A percentile compares a stretch with the other conserved stretches of the same genome.
These are phyloP conservation scores for Hyaloscypha bicolor DNA, from an alignment of 495 filamentous ascomycete species.

Conservation along the genomic window DNA sequence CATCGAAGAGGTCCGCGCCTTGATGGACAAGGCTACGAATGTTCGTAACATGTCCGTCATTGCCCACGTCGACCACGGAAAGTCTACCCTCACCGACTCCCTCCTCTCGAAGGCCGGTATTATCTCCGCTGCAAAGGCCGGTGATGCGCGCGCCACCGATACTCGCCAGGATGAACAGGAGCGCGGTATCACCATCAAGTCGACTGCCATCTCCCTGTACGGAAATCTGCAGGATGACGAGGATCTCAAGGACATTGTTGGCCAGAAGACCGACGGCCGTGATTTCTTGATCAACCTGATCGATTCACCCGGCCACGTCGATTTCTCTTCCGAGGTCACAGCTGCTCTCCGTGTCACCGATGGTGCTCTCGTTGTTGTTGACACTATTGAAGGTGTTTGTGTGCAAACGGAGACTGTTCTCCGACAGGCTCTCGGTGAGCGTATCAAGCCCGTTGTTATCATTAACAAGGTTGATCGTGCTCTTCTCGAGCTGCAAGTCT, in stretches of 20 bases:
- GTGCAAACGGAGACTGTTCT: conserved; percentile 99
- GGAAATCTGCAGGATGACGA: conserved; percentile 78
- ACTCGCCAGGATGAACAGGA: conserved; percentile 98
- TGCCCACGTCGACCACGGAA: conserved; percentile 99
- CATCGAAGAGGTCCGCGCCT: conserved; percentile 91
- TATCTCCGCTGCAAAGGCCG: conserved; percentile 97
- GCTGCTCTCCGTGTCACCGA: conserved; percentile 99
- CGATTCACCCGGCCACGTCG: conserved; percentile 99
- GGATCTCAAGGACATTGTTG: conserved; percentile 89
- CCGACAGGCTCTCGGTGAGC: conserved; percentile 98
- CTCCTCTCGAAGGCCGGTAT: conserved; percentile 99
- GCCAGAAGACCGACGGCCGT: conserved; percentile 81
- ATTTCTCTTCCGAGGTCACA: conserved; percentile 99
- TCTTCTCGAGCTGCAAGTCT: conserved; percentile 95
- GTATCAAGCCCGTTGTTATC: conserved; percentile 98
- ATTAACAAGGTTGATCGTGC: conserved; percentile 99
- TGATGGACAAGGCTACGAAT: conserved; percentile 98
- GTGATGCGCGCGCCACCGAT: conserved; percentile 94
- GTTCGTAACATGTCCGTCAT: conserved; percentile 99
- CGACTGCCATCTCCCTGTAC: conserved; percentile 98
- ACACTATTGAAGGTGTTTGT: conserved; percentile 98
- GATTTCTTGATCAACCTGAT: conserved; percentile 99
- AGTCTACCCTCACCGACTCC: conserved; percentile 98
- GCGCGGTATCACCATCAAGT: conserved; percentile 99
- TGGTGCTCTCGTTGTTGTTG: conserved; percentile 98